A percentile compares a stretch with the other conserved stretches of the same genome.
Evolutionary conservation across 768 basidiomycete genomes (phyloP).

Genomic region (Tubosaeta sp.): DNA sequence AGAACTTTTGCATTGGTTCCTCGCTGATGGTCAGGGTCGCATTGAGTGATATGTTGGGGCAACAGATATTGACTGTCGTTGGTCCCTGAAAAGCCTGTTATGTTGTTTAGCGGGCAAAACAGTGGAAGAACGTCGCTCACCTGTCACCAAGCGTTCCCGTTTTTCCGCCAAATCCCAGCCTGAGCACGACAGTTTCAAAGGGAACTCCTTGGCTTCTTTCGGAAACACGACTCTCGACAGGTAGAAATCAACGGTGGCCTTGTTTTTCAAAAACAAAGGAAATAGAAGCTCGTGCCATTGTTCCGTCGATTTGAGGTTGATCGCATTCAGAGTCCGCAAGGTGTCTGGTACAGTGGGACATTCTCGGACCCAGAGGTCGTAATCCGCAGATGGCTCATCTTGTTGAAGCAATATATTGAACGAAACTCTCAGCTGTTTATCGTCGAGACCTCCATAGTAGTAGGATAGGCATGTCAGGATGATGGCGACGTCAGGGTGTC

Average conservation of each 20-base stretch:
- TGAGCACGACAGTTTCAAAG: conserved; percentile 15
- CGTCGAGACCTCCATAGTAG: conserved; percentile 21
- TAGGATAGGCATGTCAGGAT: conserved; percentile 11
- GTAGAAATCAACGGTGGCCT: conserved; percentile 5
- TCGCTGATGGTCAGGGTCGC: too few species aligned
- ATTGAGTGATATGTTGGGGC: too few species aligned
- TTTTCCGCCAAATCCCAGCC: conserved; percentile 36
- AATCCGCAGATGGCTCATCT: conserved; percentile 19
- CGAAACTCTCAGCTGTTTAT: conserved; percentile 10
- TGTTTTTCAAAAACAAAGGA: conserved; percentile 2
- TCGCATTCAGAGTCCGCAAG: too few species aligned
- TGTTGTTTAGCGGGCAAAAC: not conserved
- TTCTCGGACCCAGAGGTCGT: conserved; percentile 18
- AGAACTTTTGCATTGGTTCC: too few species aligned
- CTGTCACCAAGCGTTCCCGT: conserved; percentile 3
- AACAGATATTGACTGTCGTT: too few species aligned
- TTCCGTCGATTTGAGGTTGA: conserved; percentile 9
- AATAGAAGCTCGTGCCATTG: conserved; percentile 1
- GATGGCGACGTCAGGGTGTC: conserved; percentile 24
- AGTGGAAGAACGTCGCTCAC: not conserved
- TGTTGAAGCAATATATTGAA: conserved; percentile 15
- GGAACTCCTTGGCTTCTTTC: conserved; percentile 29
- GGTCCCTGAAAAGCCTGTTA: conserved; percentile 33
- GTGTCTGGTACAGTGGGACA: conserved; percentile 9
- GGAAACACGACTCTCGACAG: conserved; percentile 34